Evolutionary conservation across 306 rosid genomes (phyloP), one percentile per base, ranked within the genome.

Genomic region (Cucurbita pepo): DNA sequence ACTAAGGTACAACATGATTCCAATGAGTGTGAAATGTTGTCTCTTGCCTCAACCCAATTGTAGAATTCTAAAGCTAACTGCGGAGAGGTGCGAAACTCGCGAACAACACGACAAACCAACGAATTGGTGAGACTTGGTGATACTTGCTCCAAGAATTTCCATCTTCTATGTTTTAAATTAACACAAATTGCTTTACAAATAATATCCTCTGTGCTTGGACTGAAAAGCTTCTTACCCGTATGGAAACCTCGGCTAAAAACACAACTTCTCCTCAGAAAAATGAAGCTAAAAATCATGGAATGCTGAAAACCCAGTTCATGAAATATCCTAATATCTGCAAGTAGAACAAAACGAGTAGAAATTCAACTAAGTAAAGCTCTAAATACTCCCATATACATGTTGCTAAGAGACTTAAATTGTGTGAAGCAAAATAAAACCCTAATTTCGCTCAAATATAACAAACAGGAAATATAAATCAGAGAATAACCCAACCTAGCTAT

Each of bases 1-100:
- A 87, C 73, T 62, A 87, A 36, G 38, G 82, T 65, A 75, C 85
- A 85, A 65, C 75, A 77, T 8, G 84, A 81, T 57, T 81, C 80
- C 16, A 85, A 56, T 3, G 85, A 77, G 56, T 75, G 84, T 3
- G 83, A 76, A 64, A 53, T 55, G 12, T 51, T 73, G 69, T 52
- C 59, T 60, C 62, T 78, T 61, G 69, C 51, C 52, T 71, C 83
- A 64, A 78, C 77, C 87, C 84, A 79, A 37, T 74, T 71, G 79
- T 58, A 85, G 70, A 87, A 87, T 41, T 87, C 85, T 47, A 87
- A 71, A 65, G 81, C 87, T 73, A 87, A 71, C 43, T 73, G 74
- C 1, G 89, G 84, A 25, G 79, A 83, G 72, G 65, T 56, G 59
- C 47, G 73, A 72, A 85, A 85, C 86, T 85, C 86, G 78, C 66